These are phyloP conservation scores for Cladophialophora bantiana DNA, from an alignment of 2,329 filamentous ascomycete species.

Conservation along the genomic window DNA sequence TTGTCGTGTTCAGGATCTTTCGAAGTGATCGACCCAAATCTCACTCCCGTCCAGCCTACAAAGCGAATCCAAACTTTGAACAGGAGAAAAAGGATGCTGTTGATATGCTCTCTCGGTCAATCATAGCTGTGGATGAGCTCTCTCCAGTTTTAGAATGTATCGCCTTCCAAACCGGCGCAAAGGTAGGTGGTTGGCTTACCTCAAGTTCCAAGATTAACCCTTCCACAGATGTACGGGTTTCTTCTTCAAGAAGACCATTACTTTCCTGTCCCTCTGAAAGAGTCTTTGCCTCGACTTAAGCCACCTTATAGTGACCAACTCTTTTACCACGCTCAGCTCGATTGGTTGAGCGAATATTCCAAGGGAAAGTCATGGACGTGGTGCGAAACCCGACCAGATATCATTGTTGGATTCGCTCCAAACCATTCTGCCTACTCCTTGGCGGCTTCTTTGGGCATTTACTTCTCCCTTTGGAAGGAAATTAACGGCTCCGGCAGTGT, in stretches of 20 bases:
- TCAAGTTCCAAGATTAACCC: not conserved
- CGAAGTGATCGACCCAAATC: not conserved
- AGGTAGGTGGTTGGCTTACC: conserved; percentile 9
- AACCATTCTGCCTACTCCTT: conserved; percentile 43
- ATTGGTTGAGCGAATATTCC: conserved; percentile 39
- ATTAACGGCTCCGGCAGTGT: conserved; percentile 39
- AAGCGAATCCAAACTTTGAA: conserved; percentile 24
- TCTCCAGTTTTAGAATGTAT: conserved; percentile 23
- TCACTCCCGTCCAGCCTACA: conserved; percentile 18
- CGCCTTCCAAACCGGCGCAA: conserved; percentile 25
- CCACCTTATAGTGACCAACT: conserved; percentile 43
- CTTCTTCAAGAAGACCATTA: conserved; percentile 26
- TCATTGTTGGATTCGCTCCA: conserved; percentile 45
- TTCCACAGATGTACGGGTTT: conserved; percentile 22
- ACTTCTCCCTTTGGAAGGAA: conserved; percentile 43
- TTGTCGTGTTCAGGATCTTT: not conserved
- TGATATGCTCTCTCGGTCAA: conserved; percentile 22
- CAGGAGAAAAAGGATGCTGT: conserved; percentile 28
- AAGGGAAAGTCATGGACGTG: conserved; percentile 45
- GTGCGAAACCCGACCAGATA: conserved; percentile 47
- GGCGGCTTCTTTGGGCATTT: conserved; percentile 43
- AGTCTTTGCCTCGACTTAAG: conserved; percentile 44
- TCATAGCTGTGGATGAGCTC: conserved; percentile 21
- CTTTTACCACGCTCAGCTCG: conserved; percentile 44
- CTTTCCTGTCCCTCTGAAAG: conserved; percentile 40